Percentiles rank a stretch among this genome's conserved stretches.
Evolutionary conservation across 2,329 filamentous ascomycete species (phyloP).

Genomic region (Hypocrella siamensis): DNA sequence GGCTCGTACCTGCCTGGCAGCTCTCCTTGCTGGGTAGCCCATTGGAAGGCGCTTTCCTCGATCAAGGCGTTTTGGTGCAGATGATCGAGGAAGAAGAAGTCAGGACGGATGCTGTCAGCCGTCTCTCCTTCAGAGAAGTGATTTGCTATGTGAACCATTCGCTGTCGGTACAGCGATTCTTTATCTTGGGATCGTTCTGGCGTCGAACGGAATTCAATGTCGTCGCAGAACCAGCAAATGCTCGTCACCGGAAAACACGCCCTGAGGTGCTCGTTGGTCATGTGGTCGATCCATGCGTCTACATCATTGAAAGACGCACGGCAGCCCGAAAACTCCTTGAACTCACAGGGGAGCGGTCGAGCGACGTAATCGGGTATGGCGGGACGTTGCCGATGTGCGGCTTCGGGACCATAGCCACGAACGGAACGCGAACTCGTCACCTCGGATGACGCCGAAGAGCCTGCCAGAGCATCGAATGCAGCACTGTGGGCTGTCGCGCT

Average conservation of each 20-base stretch:
- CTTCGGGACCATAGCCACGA: conserved; percentile 5
- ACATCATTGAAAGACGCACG: conserved; percentile 20
- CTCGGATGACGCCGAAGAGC: conserved; percentile 8
- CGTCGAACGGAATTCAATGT: conserved; percentile 13
- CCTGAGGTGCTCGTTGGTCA: conserved; percentile 18
- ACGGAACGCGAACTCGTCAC: conserved; percentile 11
- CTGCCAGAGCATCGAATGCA: conserved; percentile 4
- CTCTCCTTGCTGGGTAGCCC: conserved; percentile 8
- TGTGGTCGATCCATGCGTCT: conserved; percentile 30
- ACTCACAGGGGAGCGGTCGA: conserved; percentile 28
- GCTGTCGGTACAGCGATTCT: conserved; percentile 14
- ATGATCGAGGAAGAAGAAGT: conserved; percentile 25
- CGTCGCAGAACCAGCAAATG: conserved; percentile 36
- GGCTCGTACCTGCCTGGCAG: conserved; percentile 12
- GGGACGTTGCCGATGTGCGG: conserved; percentile 4
- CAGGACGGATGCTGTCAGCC: conserved; percentile 16
- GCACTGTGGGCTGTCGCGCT: conserved; percentile 5
- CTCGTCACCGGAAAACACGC: conserved; percentile 17
- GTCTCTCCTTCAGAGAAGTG: conserved; percentile 22
- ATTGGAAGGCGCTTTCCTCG: conserved; percentile 7
- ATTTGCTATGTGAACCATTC: conserved; percentile 33
- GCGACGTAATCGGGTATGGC: conserved; percentile 1
- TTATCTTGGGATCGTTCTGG: conserved; percentile 2
- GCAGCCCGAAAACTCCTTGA: conserved; percentile 21
- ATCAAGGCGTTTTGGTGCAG: conserved; percentile 15